Evolutionary conservation across 306 rosid species (phyloP), one percentile per base, ranked within the genome.

Genomic region (Corylus americana): DNA sequence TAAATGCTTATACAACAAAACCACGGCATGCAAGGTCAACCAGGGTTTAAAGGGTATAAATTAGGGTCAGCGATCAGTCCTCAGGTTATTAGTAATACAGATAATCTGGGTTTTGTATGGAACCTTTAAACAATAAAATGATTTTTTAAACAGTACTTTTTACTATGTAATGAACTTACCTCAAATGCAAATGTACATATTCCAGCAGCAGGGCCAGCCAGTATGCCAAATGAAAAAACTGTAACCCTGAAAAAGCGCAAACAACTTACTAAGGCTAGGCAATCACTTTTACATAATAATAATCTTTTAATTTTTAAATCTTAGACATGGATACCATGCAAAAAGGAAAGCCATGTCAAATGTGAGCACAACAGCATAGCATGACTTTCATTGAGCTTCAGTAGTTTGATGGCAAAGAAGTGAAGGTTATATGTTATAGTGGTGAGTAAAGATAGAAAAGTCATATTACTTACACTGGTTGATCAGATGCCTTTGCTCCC

Each of bases 401-500:
- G 72, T 42, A 9, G 50, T 39, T 67, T 67, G 29, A 67, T 39
- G 50, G 72, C 7, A 39, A 67, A 67, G 27, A 67, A 67, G 9
- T 17, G 6, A 67, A 39, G 50, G 18, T 4, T 67, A 17, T n/a
- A 42, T 29, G 39, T 9, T 27, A 67, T 17, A 42, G 27, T 67
- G 72, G 72, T 39, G 27, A 18, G 25, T 39, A 39, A 42, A 42
- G 71, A 66, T 63, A 63, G 48, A 49, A 20, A 50, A 77, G 54
- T 27, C 4, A 58, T 14, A 70, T 39, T 71, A 80, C 97, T 87
- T 90, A 93, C 98, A 93, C 55, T 27, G 98, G 98, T 71, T 91
- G 97, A 51, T 91, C 91, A 18, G 94, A 93, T 77, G 89, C 89
- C 74, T 84, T 89, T 85, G 96, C 91, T 77, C 90, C 94, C 49